A percentile compares a stretch with the other conserved stretches of the same genome.
Evolutionary conservation across 2,329 filamentous ascomycete species (phyloP).

Genomic region (Aphanoascus verrucosus): DNA sequence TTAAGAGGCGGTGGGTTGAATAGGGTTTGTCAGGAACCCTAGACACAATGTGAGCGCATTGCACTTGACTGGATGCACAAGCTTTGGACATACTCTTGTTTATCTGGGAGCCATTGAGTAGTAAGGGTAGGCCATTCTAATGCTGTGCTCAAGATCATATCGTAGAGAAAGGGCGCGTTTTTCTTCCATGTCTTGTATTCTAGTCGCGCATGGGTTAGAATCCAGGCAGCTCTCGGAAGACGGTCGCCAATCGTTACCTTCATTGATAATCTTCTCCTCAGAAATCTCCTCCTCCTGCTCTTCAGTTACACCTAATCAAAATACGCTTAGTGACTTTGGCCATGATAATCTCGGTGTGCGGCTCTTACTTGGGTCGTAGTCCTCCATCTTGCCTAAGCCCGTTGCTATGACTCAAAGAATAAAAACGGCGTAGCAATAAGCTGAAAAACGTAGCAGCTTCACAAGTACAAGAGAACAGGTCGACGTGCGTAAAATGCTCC

Average conservation of each 20-base stretch:
- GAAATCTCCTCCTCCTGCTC: slow-evolving; percentile 60
- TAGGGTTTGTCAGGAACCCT: slow-evolving; percentile 74
- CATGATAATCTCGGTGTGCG: background rate
- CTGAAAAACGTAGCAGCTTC: background rate
- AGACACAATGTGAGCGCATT: slow-evolving; percentile 11
- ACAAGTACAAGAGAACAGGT: background rate
- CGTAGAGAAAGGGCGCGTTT: slow-evolving; percentile 95
- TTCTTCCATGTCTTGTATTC: slow-evolving; percentile 99
- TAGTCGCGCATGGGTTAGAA: slow-evolving; percentile 26
- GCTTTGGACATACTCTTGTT: slow-evolving; percentile 52
- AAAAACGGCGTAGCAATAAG: background rate
- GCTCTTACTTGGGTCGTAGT: slow-evolving; percentile 8
- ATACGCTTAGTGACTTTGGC: background rate
- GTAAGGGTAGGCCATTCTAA: slow-evolving; percentile 96
- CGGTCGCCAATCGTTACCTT: slow-evolving; percentile 45
- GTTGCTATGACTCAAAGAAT: too few species aligned
- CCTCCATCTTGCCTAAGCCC: slow-evolving; percentile 7
- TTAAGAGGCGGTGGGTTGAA: slow-evolving; percentile 74
- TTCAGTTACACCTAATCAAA: slow-evolving; percentile 17
- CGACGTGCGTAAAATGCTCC: background rate
- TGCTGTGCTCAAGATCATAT: slow-evolving; percentile 90
- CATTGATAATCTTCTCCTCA: slow-evolving; percentile 86
- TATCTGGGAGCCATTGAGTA: slow-evolving; percentile 95
- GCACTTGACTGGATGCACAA: slow-evolving; percentile 1
- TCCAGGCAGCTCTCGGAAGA: background rate